Evolutionary conservation across 2,329 filamentous ascomycete species (phyloP).

Genomic region (Aspergillus neoniger): DNA sequence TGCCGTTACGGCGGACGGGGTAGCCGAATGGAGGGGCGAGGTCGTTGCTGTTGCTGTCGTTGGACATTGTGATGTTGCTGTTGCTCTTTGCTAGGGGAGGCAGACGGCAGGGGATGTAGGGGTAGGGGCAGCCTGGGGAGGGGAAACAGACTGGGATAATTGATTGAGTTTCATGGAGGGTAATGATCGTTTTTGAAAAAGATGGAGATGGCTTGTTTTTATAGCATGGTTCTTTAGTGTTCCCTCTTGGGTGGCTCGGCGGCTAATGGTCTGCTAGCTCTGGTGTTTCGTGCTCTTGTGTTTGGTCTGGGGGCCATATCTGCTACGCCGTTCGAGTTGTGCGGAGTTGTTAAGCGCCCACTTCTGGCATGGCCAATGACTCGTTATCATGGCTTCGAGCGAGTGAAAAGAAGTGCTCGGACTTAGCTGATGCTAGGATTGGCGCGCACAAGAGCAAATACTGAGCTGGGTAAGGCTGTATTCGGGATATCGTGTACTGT

Average conservation of each 20-base stretch:
- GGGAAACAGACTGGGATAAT: neutral
- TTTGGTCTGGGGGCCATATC: neutral
- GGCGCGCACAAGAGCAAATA: neutral
- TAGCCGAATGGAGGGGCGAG: constrained; percentile 19
- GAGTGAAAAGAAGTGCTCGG: neutral
- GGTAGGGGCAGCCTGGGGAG: neutral
- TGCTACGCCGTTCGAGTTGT: neutral
- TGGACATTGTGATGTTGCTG: neutral
- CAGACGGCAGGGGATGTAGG: neutral
- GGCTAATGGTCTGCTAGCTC: neutral
- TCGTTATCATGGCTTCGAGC: neutral
- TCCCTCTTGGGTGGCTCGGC: neutral
- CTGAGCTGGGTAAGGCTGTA: neutral
- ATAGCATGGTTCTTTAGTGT: neutral
- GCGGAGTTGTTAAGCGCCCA: neutral
- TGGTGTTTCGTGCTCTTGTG: neutral
- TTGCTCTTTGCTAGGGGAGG: neutral
- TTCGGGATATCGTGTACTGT: no score
- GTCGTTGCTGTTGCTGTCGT: neutral
- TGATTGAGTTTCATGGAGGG: neutral
- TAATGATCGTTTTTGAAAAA: neutral
- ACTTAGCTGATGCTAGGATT: no score
- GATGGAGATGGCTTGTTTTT: neutral
- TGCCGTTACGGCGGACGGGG: constrained; percentile 23
- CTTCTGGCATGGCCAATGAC: neutral